Evolutionary conservation across 208 protist genomes (phyloP).

Genomic region (Crithidia mellificae): DNA sequence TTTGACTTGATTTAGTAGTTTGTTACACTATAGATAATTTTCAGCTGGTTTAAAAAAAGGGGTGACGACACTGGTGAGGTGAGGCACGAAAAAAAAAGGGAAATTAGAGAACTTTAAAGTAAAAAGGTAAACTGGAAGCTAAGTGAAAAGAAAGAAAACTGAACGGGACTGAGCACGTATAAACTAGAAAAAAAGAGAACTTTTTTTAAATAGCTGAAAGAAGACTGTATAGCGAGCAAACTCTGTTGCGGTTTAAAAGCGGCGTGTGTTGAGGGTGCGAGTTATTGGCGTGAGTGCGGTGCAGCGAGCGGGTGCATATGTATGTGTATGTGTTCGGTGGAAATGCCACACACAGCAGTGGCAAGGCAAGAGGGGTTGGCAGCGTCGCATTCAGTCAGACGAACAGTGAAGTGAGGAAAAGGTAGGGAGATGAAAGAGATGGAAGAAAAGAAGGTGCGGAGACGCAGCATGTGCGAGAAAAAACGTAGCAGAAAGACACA

Average conservation of each 20-base stretch:
- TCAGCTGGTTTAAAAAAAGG: conserved; percentile 20
- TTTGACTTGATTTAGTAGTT: neutral
- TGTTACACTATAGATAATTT: neutral
- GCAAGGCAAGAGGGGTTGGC: no score
- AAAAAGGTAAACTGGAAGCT: neutral
- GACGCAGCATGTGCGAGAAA: no score
- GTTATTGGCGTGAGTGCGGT: neutral
- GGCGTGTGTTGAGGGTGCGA: neutral
- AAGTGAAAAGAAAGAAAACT: conserved; percentile 6
- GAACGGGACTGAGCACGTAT: neutral
- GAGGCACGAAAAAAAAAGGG: neutral
- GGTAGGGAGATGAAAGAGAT: no score
- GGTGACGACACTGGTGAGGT: neutral
- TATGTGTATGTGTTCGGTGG: no score
- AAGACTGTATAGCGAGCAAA: conserved; percentile 13
- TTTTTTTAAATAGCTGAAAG: conserved; percentile 17
- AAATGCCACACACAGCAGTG: no score
- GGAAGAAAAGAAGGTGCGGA: no score
- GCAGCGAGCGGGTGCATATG: no score
- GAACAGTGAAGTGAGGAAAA: no score
- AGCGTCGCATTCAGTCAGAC: no score
- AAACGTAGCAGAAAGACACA: no score
- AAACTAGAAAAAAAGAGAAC: neutral
- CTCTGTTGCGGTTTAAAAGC: neutral
- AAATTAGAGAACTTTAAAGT: conserved; percentile 10